Evolutionary conservation across 2,329 filamentous ascomycete species (phyloP).

Genomic region (Fusarium hainanense): DNA sequence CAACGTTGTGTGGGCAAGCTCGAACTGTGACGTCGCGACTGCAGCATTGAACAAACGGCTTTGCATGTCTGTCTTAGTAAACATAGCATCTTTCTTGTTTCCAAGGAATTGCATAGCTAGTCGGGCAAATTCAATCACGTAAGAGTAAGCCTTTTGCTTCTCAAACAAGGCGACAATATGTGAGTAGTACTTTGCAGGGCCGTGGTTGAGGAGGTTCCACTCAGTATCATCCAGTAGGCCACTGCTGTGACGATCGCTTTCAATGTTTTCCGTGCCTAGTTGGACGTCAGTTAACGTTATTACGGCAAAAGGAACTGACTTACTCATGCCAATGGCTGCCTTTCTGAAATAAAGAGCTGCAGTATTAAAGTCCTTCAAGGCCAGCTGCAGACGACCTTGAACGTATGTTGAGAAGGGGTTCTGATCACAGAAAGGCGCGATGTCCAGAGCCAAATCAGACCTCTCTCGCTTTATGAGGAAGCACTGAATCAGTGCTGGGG

Average conservation of each 20-base stretch:
- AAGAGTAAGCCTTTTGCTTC: slow-evolving; percentile 78
- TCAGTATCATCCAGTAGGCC: slow-evolving; percentile 82
- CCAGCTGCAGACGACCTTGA: slow-evolving; percentile 81
- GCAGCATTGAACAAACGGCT: slow-evolving; percentile 86
- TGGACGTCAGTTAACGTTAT: slow-evolving; percentile 43
- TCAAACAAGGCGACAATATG: slow-evolving; percentile 89
- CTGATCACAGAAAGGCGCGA: slow-evolving; percentile 66
- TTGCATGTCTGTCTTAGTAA: slow-evolving; percentile 76
- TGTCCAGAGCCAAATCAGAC: slow-evolving; percentile 68
- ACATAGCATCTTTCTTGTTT: slow-evolving; percentile 46
- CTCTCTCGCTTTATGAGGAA: slow-evolving; percentile 69
- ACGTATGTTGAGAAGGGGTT: slow-evolving; percentile 80
- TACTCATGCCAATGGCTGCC: slow-evolving; percentile 84
- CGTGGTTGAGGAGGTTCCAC: slow-evolving; percentile 74
- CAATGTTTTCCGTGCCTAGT: slow-evolving; percentile 59
- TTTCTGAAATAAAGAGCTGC: slow-evolving; percentile 84
- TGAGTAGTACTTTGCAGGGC: slow-evolving; percentile 84
- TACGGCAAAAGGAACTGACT: slow-evolving; percentile 51
- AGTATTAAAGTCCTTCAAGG: slow-evolving; percentile 76
- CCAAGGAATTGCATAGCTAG: slow-evolving; percentile 74
- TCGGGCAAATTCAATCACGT: slow-evolving; percentile 85
- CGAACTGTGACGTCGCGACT: slow-evolving; percentile 81
- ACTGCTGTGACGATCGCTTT: slow-evolving; percentile 65
- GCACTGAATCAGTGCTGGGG: slow-evolving; percentile 70
- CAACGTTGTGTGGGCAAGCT: slow-evolving; percentile 83